Evolutionary conservation across 805 yeast genomes (phyloP).

Genomic region (Yamadazyma sp.): DNA sequence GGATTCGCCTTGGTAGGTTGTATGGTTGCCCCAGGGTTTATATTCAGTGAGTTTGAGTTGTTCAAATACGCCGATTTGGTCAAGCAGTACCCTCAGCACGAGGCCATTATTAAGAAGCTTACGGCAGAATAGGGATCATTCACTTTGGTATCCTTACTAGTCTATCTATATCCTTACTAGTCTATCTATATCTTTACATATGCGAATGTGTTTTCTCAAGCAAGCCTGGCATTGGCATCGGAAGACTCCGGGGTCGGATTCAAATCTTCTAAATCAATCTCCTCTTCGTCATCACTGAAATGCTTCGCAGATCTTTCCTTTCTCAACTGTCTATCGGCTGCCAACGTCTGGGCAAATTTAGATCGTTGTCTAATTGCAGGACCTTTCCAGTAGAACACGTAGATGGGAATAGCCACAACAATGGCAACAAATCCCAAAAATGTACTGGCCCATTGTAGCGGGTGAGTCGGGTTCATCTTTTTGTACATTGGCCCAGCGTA

Average conservation of each 20-base stretch:
- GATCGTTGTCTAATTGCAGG: slow-evolving; percentile 33
- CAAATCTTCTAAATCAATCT: slow-evolving; percentile 11
- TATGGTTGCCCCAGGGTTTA: slow-evolving; percentile 25
- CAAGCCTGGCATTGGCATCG: slow-evolving; percentile 4
- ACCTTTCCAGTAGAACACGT: slow-evolving; percentile 41
- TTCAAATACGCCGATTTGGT: slow-evolving; percentile 18
- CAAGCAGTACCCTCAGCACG: slow-evolving; percentile 19
- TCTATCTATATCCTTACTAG: no score
- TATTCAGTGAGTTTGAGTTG: slow-evolving; percentile 22
- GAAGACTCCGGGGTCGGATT: slow-evolving; percentile 9
- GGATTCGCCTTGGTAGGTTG: slow-evolving; percentile 24
- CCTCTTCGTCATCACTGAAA: slow-evolving; percentile 12
- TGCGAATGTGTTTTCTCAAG: not conserved
- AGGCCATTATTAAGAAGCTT: slow-evolving; percentile 18
- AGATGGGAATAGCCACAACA: slow-evolving; percentile 35
- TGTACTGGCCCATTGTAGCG: slow-evolving; percentile 41
- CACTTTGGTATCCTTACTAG: no score
- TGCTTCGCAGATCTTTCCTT: slow-evolving; percentile 10
- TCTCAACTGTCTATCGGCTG: slow-evolving; percentile 25
- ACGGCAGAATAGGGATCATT: slow-evolving; percentile 15
- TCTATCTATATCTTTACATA: slow-evolving; percentile 3
- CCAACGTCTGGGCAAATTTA: slow-evolving; percentile 38
- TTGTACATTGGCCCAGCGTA: slow-evolving; percentile 38
- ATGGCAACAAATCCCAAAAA: slow-evolving; percentile 34
- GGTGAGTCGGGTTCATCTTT: slow-evolving; percentile 29